phyloP scores from a whole-genome alignment of 2,329 filamentous ascomycete species.

The Remersonia thermophila region DNA sequence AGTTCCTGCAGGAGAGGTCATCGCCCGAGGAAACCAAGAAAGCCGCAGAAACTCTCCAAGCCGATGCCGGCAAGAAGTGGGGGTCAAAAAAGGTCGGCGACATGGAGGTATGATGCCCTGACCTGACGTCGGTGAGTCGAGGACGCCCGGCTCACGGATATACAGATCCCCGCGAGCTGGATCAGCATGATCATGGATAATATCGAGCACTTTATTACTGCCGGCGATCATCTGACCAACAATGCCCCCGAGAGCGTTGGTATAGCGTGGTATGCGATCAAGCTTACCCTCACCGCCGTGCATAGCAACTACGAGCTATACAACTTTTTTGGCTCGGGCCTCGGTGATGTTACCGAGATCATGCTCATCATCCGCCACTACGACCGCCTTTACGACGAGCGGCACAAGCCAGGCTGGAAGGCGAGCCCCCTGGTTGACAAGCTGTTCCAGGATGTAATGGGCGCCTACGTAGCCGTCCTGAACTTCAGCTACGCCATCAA shows the following conservation, averaged over 20 bases:
- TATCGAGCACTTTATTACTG: constrained; percentile 14
- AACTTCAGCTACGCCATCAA: constrained; percentile 15
- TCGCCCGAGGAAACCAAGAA: constrained; percentile 12
- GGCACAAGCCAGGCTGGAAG: constrained; percentile 12
- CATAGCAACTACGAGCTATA: constrained; percentile 18
- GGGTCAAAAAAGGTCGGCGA: constrained; percentile 12
- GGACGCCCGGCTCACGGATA: too few relatives aligned
- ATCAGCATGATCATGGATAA: constrained; percentile 15
- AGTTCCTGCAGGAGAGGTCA: constrained; percentile 11
- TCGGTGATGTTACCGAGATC: constrained; percentile 16
- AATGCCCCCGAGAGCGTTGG: constrained; percentile 15
- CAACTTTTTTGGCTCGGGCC: constrained; percentile 15
- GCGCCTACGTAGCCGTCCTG: constrained; percentile 13
- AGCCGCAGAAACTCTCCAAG: constrained; percentile 10
- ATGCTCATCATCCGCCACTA: constrained; percentile 17
- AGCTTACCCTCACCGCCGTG: constrained; percentile 15
- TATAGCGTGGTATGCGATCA: constrained; percentile 16
- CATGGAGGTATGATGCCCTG: constrained; percentile 7
- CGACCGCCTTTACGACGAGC: constrained; percentile 15
- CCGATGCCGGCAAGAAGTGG: constrained; percentile 14
- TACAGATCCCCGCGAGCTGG: constrained; percentile 14
- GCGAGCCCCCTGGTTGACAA: constrained; percentile 14
- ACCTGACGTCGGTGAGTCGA: too few relatives aligned
- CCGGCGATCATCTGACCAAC: constrained; percentile 12
- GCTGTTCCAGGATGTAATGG: constrained; percentile 14